A percentile compares a stretch with the other conserved stretches of the same genome.
Conservation (phyloP, 768 basidiomycete species). For the Jaapia argillacea region DNA sequence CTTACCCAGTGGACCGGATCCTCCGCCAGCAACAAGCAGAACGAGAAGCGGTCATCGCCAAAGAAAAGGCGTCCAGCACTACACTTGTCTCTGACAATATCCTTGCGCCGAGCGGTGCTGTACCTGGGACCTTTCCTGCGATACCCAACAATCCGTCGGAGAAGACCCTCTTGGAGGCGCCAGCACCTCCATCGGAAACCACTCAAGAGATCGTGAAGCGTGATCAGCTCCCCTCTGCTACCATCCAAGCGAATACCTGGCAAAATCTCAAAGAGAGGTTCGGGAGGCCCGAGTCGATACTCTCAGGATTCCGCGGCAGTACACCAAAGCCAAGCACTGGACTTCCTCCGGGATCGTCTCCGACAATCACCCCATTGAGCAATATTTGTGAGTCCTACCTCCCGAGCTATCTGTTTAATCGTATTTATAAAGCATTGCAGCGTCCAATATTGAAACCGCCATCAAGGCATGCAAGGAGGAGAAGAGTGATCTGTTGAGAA, state of each 20-base stretch:
- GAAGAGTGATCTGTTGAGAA: slow-evolving; percentile 47
- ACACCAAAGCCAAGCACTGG: neutral
- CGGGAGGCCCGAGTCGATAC: slow-evolving; percentile 1
- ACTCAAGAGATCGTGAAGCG: neutral
- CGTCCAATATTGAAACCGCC: slow-evolving; percentile 61
- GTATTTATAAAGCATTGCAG: slow-evolving; percentile 21
- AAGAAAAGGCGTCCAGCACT: slow-evolving; percentile 19
- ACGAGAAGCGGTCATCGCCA: slow-evolving; percentile 34
- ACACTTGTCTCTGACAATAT: slow-evolving; percentile 5
- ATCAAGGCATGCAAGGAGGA: slow-evolving; percentile 67
- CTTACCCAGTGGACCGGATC: slow-evolving; percentile 71
- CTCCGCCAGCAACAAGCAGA: slow-evolving; percentile 75
- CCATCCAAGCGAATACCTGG: neutral
- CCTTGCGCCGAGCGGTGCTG: too few species aligned
- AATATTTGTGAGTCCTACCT: slow-evolving; percentile 31
- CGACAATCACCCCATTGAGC: slow-evolving; percentile 28
- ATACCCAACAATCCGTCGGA: neutral
- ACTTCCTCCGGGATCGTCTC: slow-evolving; percentile 6
- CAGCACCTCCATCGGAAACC: neutral
- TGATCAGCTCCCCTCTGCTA: neutral
- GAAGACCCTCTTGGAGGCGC: too few species aligned
- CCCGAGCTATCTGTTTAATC: too few species aligned
- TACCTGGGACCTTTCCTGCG: neutral
- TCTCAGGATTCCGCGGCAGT: too few species aligned
- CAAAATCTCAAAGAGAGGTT: slow-evolving; percentile 15